Percentiles rank a stretch among this genome's conserved stretches.
Conservation (phyloP, 805 yeast genomes). For the Candida dendrica region DNA sequence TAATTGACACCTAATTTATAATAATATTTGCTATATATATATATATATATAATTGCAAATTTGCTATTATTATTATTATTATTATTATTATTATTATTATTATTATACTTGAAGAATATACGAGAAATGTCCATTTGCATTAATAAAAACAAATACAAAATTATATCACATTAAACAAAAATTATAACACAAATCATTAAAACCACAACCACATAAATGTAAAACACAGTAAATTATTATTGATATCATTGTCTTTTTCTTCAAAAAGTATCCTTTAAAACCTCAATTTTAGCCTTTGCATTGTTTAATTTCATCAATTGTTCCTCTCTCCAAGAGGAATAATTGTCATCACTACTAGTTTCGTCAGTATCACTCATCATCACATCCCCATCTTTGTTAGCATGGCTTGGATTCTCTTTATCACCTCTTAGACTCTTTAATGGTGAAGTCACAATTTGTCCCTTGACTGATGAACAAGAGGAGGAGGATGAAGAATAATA, state of each 20-base stretch:
- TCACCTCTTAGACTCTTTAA: constrained; percentile 15
- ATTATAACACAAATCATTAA: neutral
- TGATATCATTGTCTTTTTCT: neutral
- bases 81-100: too few species aligned
- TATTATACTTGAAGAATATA: too few species aligned
- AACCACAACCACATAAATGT: neutral
- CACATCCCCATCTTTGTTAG: constrained; percentile 1
- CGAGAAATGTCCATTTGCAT: too few species aligned
- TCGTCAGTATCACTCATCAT: constrained; percentile 4
- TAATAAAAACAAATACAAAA: too few species aligned
- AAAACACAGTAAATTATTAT: neutral
- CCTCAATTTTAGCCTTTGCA: constrained; percentile 3
- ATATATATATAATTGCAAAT: neutral
- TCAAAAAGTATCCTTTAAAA: constrained; percentile 14
- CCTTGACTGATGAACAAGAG: neutral
- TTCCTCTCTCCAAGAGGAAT: constrained; percentile 20
- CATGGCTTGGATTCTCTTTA: constrained; percentile 6
- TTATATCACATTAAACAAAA: neutral
- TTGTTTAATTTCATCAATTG: constrained; percentile 19
- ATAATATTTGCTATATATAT: too few species aligned
- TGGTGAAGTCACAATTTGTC: constrained; percentile 19
- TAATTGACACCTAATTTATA: too few species aligned
- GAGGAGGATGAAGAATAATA: too few species aligned
- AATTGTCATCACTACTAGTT: constrained; percentile 8
- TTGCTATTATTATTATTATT: too few species aligned